A percentile compares a stretch with the other conserved stretches of the same genome.
Evolutionary conservation across 352 stramenopile species (phyloP).

Genomic region (Pythium coloratum): DNA sequence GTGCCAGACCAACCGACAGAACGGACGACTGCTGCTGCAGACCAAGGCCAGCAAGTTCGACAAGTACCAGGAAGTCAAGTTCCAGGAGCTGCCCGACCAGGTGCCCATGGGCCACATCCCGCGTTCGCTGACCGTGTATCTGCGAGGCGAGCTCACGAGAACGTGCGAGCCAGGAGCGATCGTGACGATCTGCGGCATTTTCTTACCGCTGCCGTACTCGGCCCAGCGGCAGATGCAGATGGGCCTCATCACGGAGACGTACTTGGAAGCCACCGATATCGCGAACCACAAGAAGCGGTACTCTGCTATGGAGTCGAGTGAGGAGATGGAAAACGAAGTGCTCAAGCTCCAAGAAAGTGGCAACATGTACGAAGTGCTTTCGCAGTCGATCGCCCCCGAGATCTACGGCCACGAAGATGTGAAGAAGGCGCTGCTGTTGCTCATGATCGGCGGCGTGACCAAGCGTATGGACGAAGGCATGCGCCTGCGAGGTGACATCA

Average conservation of each 20-base stretch:
- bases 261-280: slow-evolving; percentile 95
- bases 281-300: slow-evolving; percentile 98
- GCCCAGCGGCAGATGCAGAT: slow-evolving; percentile 96
- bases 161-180: slow-evolving; percentile 94
- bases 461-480: slow-evolving; percentile 93
- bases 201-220: slow-evolving; percentile 92
- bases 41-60: slow-evolving; percentile 98
- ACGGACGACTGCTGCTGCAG: slow-evolving; percentile 91
- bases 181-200: slow-evolving; percentile 96
- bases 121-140: slow-evolving; percentile 90
- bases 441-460: slow-evolving; percentile 94
- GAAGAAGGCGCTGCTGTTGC: slow-evolving; percentile 98
- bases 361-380: slow-evolving; percentile 93
- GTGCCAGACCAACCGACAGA: slow-evolving; percentile 82
- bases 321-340: slow-evolving; percentile 82
- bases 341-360: slow-evolving; percentile 63
- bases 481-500: slow-evolving; percentile 98
- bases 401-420: slow-evolving; percentile 99
- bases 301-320: slow-evolving; percentile 88
- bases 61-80: slow-evolving; percentile 99
- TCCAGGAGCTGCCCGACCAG: slow-evolving; percentile 92
- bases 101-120: slow-evolving; percentile 99
- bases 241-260: slow-evolving; percentile 97
- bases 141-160: slow-evolving; percentile 92
- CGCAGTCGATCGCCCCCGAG: slow-evolving; percentile 96